phyloP scores from a whole-genome alignment of 495 filamentous ascomycete species.

The Venustampulla echinocandica region DNA sequence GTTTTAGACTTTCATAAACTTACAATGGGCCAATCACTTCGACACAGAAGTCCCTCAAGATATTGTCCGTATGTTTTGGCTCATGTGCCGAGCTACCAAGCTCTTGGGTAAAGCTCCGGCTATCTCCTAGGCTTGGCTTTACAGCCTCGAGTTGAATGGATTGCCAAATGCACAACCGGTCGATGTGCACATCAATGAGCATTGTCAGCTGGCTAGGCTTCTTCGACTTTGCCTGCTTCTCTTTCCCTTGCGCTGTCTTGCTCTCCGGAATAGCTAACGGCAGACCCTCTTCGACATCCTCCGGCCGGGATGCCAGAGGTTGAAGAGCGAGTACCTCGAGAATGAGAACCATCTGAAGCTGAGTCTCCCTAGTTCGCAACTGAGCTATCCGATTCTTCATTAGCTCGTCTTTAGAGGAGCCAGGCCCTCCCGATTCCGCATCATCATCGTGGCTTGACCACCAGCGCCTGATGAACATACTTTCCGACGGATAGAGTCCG shows the following conservation, averaged over 20 bases:
- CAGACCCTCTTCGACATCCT: slow-evolving; percentile 29
- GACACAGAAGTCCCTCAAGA: slow-evolving; percentile 63
- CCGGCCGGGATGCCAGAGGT: slow-evolving; percentile 28
- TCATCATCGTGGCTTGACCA: slow-evolving; percentile 46
- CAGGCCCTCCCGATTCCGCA: slow-evolving; percentile 25
- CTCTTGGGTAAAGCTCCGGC: not conserved
- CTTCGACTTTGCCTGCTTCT: slow-evolving; percentile 26
- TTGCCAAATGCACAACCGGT: slow-evolving; percentile 94
- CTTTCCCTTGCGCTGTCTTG: slow-evolving; percentile 20
- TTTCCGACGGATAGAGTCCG: slow-evolving; percentile 69
- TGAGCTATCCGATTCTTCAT: slow-evolving; percentile 51
- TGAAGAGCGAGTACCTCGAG: slow-evolving; percentile 80
- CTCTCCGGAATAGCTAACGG: slow-evolving; percentile 26
- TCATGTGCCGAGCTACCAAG: not conserved
- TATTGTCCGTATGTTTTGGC: slow-evolving; percentile 24
- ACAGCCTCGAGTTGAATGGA: slow-evolving; percentile 51
- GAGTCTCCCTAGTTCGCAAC: slow-evolving; percentile 67
- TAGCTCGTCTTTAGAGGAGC: slow-evolving; percentile 43
- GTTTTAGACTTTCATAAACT: slow-evolving; percentile 24
- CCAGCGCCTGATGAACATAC: slow-evolving; percentile 68
- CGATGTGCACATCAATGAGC: slow-evolving; percentile 76
- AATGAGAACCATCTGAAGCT: slow-evolving; percentile 84
- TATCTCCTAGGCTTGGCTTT: slow-evolving; percentile 1
- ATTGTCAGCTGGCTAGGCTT: slow-evolving; percentile 37
- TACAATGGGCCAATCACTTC: slow-evolving; percentile 92